Evolutionary conservation across 2,329 filamentous ascomycete genomes (phyloP), one percentile per base, ranked within the genome.

Genomic region (Neofusicoccum parvum): DNA sequence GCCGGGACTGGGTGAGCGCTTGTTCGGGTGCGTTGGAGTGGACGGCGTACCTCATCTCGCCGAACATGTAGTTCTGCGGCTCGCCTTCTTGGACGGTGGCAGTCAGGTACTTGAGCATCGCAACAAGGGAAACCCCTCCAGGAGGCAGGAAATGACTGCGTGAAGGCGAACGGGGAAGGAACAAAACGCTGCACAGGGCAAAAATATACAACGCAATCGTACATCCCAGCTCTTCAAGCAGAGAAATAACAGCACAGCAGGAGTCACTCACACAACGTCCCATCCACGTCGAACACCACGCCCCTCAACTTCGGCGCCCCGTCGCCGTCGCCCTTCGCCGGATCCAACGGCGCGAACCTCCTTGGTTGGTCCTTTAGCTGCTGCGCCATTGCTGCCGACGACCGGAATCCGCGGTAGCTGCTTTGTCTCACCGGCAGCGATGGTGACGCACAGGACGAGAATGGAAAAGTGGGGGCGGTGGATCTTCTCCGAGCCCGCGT

Each of bases 31-130:
- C 23, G 23, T 23, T 23, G 23, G 3, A 23, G 23, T 23, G 23
- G 23, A 23, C 23, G 23, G 23, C 23, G 73, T 79, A 85, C 78
- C 87, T 90, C 94, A 99, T 98, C 74, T 96, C 86, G 20, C 80
- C 78, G 79, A 98, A 98, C 94, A 98, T 99, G 85, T 97, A 92
- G 71, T 91, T 95, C 79, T 98, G 94, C 0, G 94, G 94, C 66
- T 94, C 82, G 76, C 93, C 96, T 82, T 71, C 39, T 49, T 10
- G 36, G 10, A 49, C 43, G 54, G 7, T 15, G 54, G 17, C 34
- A 51, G 39, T 23, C 15, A 41, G 14, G 27, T 5, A 32, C n/a
- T 39, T 15, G 3, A 11, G 11, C 14, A 39, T 39, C 37, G 6
- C 27, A 2, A 32, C 27, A 32, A 32, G 23, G 23, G 3, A 23